Evolutionary conservation across 768 basidiomycete species (phyloP), one percentile per base, ranked within the genome.

Genomic region (Mycena kentingensis): DNA sequence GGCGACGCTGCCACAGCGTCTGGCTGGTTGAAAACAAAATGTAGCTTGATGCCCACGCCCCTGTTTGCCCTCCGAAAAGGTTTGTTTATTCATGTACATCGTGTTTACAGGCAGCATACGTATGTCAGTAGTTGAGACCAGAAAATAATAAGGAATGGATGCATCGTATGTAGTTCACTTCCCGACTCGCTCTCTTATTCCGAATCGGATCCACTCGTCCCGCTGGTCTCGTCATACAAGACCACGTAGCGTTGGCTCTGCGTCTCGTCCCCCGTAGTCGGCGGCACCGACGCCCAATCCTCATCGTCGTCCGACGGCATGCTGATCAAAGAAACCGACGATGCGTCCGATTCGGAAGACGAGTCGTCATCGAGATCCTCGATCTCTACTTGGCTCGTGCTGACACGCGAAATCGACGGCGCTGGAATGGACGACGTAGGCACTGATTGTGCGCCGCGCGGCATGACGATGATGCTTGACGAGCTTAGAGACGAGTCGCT

Each of bases 391-490:
- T 22, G 49, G 37, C 44, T 53, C 18, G 49, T n/a, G n/a, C n/a
- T n/a, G n/a, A n/a, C 50, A 8, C 15, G 21, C 49, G 57, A 22
- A 15, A 38, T 34, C 8, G 8, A 19, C 4, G 26, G 24, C 7
- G 22, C 49, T 21, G 64, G 49, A 12, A 46, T 54, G 24, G 66
- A 61, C 36, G 64, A 65, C 11, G 64, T 61, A 12, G 68, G 57
- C 31, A 64, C 64, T n/a, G 73, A 65, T 44, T 67, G 61, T 5
- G 58, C 58, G 3, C 42, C 50, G 24, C 42, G 54, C 29, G 87
- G 87, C 86, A 88, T 88, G 36, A 81, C 67, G 57, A 88, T 81
- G 16, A 83, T 73, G 12, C 87, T 88, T n/a, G 82, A 84, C 1
- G 88, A 77, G 3, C 84, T 80, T 50, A 90, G 68, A 27, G 79